phyloP scores from a whole-genome alignment of 805 yeast genomes.

The Kurtzmaniella fragi region DNA sequence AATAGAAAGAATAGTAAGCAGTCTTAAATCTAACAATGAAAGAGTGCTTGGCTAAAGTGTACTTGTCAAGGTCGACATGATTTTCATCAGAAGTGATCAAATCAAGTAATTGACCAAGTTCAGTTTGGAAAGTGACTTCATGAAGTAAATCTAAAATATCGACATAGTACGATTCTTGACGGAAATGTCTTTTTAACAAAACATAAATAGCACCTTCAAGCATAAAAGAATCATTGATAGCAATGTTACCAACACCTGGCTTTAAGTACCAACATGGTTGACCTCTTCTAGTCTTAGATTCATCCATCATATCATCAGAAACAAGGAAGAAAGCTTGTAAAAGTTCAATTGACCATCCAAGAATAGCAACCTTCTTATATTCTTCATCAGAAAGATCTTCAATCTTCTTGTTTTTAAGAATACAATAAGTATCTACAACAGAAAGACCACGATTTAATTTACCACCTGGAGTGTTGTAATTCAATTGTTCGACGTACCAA shows the following conservation, averaged over 20 bases:
- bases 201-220: slow-evolving; percentile 91
- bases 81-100: slow-evolving; percentile 97
- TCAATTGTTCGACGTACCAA: slow-evolving; percentile 72
- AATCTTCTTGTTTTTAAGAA: slow-evolving; percentile 56
- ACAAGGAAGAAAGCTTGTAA: slow-evolving; percentile 95
- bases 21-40: slow-evolving; percentile 96
- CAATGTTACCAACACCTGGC: slow-evolving; percentile 81
- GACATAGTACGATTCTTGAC: slow-evolving; percentile 73
- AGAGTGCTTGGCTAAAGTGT: slow-evolving; percentile 84
- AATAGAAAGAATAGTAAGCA: slow-evolving; percentile 93
- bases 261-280: slow-evolving; percentile 96
- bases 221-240: slow-evolving; percentile 96
- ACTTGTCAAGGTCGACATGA: slow-evolving; percentile 80
- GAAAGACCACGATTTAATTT: slow-evolving; percentile 94
- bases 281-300: slow-evolving; percentile 93
- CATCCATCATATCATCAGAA: slow-evolving; percentile 98
- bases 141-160: slow-evolving; percentile 92
- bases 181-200: slow-evolving; percentile 84
- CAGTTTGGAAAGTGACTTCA: slow-evolving; percentile 96
- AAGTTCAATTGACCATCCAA: slow-evolving; percentile 95
- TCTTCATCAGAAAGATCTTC: slow-evolving; percentile 63
- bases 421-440: slow-evolving; percentile 86
- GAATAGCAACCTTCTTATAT: slow-evolving; percentile 76
- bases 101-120: slow-evolving; percentile 93
- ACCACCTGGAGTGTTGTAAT: slow-evolving; percentile 94